Conservation (phyloP, 2,329 filamentous ascomycete species). For the Hymenoscyphus repandus region DNA sequence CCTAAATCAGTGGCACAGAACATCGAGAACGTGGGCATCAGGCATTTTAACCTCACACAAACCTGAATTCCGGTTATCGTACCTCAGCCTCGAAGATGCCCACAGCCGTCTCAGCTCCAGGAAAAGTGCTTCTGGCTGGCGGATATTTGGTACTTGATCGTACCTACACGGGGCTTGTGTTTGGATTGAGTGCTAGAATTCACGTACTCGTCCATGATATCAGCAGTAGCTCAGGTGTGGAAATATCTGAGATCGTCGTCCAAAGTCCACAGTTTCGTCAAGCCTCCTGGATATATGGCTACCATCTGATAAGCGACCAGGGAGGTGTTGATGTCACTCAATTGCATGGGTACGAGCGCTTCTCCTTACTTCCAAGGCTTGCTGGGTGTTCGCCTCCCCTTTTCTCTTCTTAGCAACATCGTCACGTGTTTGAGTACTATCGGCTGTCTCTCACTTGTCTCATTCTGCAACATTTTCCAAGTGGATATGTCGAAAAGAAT, state of each 20-base stretch:
- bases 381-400: conserved; percentile 5
- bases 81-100: conserved; percentile 8
- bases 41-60: neutral
- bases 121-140: conserved; percentile 91
- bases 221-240: conserved; percentile 56
- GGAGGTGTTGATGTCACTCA: conserved; percentile 81
- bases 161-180: conserved; percentile 70
- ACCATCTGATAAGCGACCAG: conserved; percentile 61
- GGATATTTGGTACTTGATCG: conserved; percentile 94
- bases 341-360: conserved; percentile 60
- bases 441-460: no score
- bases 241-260: conserved; percentile 71
- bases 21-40: neutral
- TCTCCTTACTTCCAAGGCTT: conserved; percentile 11
- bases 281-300: conserved; percentile 83
- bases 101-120: conserved; percentile 72
- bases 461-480: no score
- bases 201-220: conserved; percentile 57
- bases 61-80: neutral
- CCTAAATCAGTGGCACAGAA: no score
- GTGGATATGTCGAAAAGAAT: no score
- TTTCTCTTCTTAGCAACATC: conserved; percentile 4
- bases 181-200: conserved; percentile 63
- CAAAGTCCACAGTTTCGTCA: conserved; percentile 86
- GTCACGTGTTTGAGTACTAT: neutral